These are phyloP conservation scores for Galeopsis tetrahit DNA, from an alignment of 257 asterid genomes.

Conservation along the genomic window DNA sequence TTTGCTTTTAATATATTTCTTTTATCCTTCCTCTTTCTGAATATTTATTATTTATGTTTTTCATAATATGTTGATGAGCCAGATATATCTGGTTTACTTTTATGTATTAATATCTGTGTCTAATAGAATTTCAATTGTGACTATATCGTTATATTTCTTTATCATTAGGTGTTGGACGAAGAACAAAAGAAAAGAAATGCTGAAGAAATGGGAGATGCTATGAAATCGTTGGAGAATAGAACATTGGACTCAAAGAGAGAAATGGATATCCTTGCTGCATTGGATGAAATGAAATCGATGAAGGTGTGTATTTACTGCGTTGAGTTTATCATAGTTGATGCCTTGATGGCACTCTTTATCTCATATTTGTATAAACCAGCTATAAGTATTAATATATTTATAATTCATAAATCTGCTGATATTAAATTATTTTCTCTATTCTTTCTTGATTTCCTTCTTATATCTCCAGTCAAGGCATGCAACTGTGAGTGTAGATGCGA, in stretches of 20 bases:
- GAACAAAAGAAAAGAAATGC: constrained; percentile 62
- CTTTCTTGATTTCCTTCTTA: not conserved
- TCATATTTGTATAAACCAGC: not conserved
- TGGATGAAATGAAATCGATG: constrained; percentile 96
- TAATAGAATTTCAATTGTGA: constrained; percentile 7
- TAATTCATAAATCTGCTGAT: not conserved
- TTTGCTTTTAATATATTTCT: too few species aligned
- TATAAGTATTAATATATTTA: not conserved
- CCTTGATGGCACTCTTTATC: not conserved
- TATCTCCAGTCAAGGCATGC: constrained; percentile 80
- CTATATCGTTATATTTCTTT: not conserved
- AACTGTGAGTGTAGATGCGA: constrained; percentile 80
- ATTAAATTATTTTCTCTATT: constrained; percentile 18
- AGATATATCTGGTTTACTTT: not conserved
- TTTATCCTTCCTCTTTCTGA: too few species aligned
- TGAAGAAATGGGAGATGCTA: constrained; percentile 98
- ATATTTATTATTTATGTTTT: too few species aligned
- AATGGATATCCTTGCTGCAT: constrained; percentile 89
- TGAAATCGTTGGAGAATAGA: constrained; percentile 93
- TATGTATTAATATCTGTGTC: not conserved
- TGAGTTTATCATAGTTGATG: not conserved
- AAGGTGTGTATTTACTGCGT: constrained; percentile 48
- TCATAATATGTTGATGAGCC: too few species aligned
- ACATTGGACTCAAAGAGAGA: constrained; percentile 85
- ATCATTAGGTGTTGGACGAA: constrained; percentile 58